Base-by-base conservation (phyloP, 176 grass and related monocot species). In the Hyparrhenia diplandra region DNA sequence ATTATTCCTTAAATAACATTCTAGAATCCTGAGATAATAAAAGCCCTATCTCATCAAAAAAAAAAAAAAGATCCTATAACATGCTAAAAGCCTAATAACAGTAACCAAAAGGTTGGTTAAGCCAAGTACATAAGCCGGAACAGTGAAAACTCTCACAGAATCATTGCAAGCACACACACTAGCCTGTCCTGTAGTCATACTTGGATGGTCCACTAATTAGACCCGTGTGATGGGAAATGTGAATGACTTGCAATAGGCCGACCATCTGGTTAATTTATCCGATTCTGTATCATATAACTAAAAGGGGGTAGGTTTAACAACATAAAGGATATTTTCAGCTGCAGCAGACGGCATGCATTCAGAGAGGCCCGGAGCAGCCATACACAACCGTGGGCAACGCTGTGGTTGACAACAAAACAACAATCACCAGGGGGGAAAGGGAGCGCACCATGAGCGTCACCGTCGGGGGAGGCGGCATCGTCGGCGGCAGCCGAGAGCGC, bases 401-500 rank as follows among this genome's bases (percentile, higher is more conserved):
- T 2, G 9, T 37, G 1, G 47, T 74, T 41, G 7, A 39, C 29
- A 20, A 0, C 14, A 46, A 52, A 52, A 55, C 24, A 43, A 18
- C 10, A 13, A 49, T 27, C 21, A 34, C 1, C 11, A 73, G 24
- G 27, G 39, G 40, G 3, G n/a, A n/a, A 41, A 23, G 52, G 52
- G 52, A 57, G 52, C 52, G 52, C 74, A 77, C 80, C 80, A 27
- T 80, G 16, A 9, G 70, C 80, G 34, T 13, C 47, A 40, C 46
- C 73, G 2, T 47, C 30, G 62, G 29, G n/a, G 67, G 36, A 13
- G 41, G 80, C 84, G 66, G 30, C 85, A 68, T 65, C 47, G 20
- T 83, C 75, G 64, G 36, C 74, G 0, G 68, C 69, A 36, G 79
- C 77, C 57, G 80, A 90, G 49, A 91, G 79, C 35, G 71, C 64